A percentile compares a stretch with the other conserved stretches of the same genome.
phyloP scores from a whole-genome alignment of 768 basidiomycete species.

The Pleurotus cornucopiae region DNA sequence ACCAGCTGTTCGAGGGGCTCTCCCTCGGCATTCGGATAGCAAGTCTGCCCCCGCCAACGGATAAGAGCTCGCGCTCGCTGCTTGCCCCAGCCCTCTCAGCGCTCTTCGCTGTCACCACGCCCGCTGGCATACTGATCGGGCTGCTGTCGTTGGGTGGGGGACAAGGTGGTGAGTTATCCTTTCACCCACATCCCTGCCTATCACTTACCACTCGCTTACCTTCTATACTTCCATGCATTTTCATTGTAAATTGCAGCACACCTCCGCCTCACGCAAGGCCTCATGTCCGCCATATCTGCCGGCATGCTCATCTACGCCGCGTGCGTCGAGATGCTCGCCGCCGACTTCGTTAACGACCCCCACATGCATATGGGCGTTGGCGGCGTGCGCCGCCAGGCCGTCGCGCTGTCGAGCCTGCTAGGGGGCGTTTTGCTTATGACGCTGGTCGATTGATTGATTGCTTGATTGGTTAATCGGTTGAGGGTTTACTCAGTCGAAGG shows the following conservation, averaged over 20 bases:
- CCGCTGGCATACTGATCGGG: conserved; percentile 61
- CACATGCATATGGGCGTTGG: conserved; percentile 56
- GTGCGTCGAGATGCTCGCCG: conserved; percentile 84
- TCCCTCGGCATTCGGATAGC: conserved; percentile 81
- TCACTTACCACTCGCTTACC: not conserved
- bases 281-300: conserved; percentile 79
- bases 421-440: conserved; percentile 7
- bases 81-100: conserved; percentile 52
- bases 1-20: conserved; percentile 82
- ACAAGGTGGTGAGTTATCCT: conserved; percentile 20
- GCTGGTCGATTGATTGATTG: conserved; percentile 4
- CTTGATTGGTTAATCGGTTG: too few relatives aligned
- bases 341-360: conserved; percentile 52
- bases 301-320: conserved; percentile 83
- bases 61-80: conserved; percentile 4
- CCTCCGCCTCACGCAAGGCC: conserved; percentile 58
- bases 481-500: too few relatives aligned
- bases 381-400: conserved; percentile 34
- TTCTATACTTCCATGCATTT: too few relatives aligned
- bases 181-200: not conserved
- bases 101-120: conserved; percentile 73
- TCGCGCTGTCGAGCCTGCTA: conserved; percentile 14
- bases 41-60: conserved; percentile 44
- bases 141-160: conserved; percentile 39
- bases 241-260: conserved; percentile 24